Conservation (phyloP, 768 basidiomycete species). For the Podaxis mareebaensis region DNA sequence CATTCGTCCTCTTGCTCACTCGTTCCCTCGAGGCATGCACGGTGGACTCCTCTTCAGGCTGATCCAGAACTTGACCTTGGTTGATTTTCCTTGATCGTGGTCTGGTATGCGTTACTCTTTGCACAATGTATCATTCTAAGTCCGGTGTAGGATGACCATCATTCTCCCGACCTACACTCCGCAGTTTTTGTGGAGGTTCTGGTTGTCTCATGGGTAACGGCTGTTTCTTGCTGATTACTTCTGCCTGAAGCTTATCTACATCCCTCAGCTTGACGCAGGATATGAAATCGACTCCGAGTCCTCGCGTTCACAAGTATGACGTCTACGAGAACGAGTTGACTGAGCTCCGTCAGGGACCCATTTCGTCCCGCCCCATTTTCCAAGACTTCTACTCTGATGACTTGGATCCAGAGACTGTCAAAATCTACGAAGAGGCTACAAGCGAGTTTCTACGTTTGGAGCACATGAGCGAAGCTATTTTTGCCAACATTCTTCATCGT, state of each 20-base stretch:
- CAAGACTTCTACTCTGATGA: conserved; percentile 38
- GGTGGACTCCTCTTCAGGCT: background rate
- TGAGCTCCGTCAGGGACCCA: conserved; percentile 41
- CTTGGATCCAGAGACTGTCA: conserved; percentile 35
- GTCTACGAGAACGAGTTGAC: conserved; percentile 50
- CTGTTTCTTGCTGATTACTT: background rate
- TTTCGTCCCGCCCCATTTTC: conserved; percentile 37
- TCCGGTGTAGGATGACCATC: background rate
- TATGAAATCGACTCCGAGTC: conserved; percentile 10
- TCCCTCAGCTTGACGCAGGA: conserved; percentile 4
- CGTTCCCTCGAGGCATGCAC: conserved; percentile 11
- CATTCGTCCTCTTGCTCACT: background rate
- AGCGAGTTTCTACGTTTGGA: conserved; percentile 45
- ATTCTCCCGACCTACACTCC: conserved; percentile 40
- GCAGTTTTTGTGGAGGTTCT: conserved; percentile 47
- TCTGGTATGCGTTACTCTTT: conserved; percentile 1
- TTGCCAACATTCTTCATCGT: conserved; percentile 35
- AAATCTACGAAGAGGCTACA: conserved; percentile 42
- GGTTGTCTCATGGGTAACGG: conserved; percentile 36
- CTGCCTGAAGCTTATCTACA: background rate
- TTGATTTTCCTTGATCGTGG: conserved; percentile 1
- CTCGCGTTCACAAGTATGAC: conserved; percentile 53
- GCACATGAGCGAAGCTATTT: conserved; percentile 36
- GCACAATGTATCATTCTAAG: background rate
- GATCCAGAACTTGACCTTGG: background rate